Base-by-base conservation (phyloP, 257 asterid species). In the Oldenlandia corymbosa region DNA sequence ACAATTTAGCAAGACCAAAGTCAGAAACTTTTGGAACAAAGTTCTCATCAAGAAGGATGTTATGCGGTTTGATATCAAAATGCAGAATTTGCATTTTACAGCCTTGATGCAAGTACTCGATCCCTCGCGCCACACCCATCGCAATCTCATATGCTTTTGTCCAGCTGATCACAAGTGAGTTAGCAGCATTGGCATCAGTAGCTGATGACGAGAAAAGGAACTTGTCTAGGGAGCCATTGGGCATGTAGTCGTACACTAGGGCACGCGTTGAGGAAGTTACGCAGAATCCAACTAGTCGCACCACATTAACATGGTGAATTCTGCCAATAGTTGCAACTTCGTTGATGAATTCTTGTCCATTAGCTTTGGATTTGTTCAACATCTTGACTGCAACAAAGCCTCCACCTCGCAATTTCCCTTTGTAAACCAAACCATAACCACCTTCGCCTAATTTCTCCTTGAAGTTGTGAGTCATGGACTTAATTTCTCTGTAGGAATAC, bases 1-100 rank as follows among this genome's bases (percentile, higher is more conserved):
- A 68, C 5, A 73, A 24, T 45, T 69, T 73, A 0, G 74, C 65
- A 6, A 73, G 64, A 1, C 71, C 64, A 31, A 68, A 73, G 30
- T 73, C 74, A 0, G 65, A 63, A 51, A 68, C 36, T 36, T 64
- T 73, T 12, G 74, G 68, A 1, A 20, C 39, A 27, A 69, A 69
- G 31, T 65, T 53, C 2, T 65, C 65, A 36, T 74, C 79, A 0
- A 74, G 63, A n/a, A 74, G 71, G 14, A 74, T 59, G 26, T 74
- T 74, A 16, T 69, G 75, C 8, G 79, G 79, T 55, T 74, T 68
- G 48, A 73, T 68, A 10, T 68, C 78, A 26, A 73, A 73, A 10
- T 73, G 74, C 37, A 73, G 49, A 51, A 54, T 54, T 32, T 54
- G 60, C 60, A 54, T 28, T 0, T 54, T 14, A 14, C 60, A 54